Evolutionary conservation across 1,284 basidiomycete genomes (phyloP).

Genomic region (Ceratobasidium theobromae): DNA sequence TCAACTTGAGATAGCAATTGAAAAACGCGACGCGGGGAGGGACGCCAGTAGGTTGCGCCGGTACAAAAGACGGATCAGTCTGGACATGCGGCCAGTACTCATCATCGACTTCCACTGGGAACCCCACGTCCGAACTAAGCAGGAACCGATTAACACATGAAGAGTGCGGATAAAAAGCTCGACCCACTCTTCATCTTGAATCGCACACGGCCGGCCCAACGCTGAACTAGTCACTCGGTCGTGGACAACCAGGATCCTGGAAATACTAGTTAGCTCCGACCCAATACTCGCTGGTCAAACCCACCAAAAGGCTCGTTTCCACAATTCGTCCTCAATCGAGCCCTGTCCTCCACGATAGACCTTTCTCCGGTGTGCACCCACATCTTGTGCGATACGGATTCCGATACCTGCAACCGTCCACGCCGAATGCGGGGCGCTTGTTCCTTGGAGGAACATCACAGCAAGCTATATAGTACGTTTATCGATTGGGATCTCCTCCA

Average conservation of each 20-base stretch:
- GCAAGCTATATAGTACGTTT: constrained; percentile 40
- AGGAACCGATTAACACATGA: background rate
- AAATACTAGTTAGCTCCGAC: background rate
- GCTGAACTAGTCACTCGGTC: constrained; percentile 67
- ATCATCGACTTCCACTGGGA: constrained; percentile 82
- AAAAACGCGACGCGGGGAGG: constrained; percentile 67
- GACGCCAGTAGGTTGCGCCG: constrained; percentile 59
- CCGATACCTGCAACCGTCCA: constrained; percentile 74
- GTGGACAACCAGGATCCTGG: constrained; percentile 61
- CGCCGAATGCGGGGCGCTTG: constrained; percentile 66
- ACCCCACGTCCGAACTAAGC: constrained; percentile 68
- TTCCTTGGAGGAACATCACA: constrained; percentile 52
- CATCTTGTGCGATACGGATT: constrained; percentile 66
- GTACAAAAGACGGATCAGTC: constrained; percentile 47
- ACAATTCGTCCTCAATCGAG: constrained; percentile 55
- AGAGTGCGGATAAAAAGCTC: background rate
- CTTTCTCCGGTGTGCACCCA: constrained; percentile 63
- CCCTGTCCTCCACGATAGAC: constrained; percentile 40
- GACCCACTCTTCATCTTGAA: constrained; percentile 81
- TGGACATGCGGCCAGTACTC: constrained; percentile 69
- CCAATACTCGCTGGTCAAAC: constrained; percentile 30
- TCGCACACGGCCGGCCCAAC: constrained; percentile 77
- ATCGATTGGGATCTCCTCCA: constrained; percentile 44
- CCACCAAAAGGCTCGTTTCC: constrained; percentile 81
- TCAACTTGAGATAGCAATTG: constrained; percentile 65